These are phyloP conservation scores for Aureobasidium leucospermi DNA, from an alignment of 2,329 filamentous ascomycete genomes.

Conservation along the genomic window DNA sequence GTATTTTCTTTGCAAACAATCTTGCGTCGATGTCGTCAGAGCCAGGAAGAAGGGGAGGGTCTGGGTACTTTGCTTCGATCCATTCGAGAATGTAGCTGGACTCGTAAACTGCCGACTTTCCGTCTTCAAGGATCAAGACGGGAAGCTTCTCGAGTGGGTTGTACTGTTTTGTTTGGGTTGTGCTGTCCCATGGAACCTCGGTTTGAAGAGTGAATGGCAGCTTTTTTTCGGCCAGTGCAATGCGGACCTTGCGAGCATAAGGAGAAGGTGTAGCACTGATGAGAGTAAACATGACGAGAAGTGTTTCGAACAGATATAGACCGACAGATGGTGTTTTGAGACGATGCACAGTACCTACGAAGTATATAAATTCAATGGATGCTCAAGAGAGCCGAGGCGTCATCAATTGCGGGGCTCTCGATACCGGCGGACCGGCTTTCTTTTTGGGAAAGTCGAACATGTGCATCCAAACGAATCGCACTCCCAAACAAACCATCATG, in stretches of 20 bases:
- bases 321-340: too few species aligned
- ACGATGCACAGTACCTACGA: not conserved
- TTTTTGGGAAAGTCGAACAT: not conserved
- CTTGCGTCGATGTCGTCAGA: slow-evolving; percentile 20
- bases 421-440: not conserved
- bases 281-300: slow-evolving; percentile 21
- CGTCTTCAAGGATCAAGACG: slow-evolving; percentile 28
- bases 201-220: slow-evolving; percentile 35
- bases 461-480: not conserved
- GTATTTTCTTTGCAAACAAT: slow-evolving; percentile 28
- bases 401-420: slow-evolving; percentile 1
- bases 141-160: slow-evolving; percentile 36
- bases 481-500: slow-evolving; percentile 13
- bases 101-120: slow-evolving; percentile 28
- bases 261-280: slow-evolving; percentile 32
- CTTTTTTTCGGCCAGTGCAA: slow-evolving; percentile 32
- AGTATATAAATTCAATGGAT: not conserved
- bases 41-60: slow-evolving; percentile 22
- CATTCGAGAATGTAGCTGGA: slow-evolving; percentile 33
- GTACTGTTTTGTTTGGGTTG: slow-evolving; percentile 32
- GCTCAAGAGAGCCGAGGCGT: not conserved
- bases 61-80: slow-evolving; percentile 29
- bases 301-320: not conserved
- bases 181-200: slow-evolving; percentile 37
- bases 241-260: slow-evolving; percentile 37